Evolutionary conservation across 2,329 filamentous ascomycete genomes (phyloP), one percentile per base, ranked within the genome.

Genomic region (Diaporthe caulivora): DNA sequence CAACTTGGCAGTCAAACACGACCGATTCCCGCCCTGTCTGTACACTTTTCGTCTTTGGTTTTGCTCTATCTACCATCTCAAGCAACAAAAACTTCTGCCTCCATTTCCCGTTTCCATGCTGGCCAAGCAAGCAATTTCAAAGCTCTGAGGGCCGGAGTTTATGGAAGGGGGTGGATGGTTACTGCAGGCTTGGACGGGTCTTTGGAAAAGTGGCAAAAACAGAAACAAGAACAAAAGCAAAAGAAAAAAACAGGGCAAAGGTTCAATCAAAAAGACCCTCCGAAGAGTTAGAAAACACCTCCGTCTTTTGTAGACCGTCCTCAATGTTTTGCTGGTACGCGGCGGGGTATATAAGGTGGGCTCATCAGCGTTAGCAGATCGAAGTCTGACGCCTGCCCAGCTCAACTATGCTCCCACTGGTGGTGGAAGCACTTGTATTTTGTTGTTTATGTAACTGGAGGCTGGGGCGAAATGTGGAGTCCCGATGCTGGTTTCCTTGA

Each of bases 271-370:
- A 55, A 55, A 55, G 31, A 60, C 57, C 57, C n/a, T 44, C 58
- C 40, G 58, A 44, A 44, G 24, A 62, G 40, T 44, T 37, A 62
- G 40, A 44, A 62, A 62, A 44, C 44, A 62, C 40, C 58, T 47
- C 24, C 58, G 18, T 42, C 34, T 42, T 42, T 18, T 60, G 57
- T 34, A 60, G 57, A 60, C 57, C 57, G 9, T 60, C 37, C 34
- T 8, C 26, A n/a, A 42, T 60, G 42, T 60, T 60, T 60, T 60
- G 26, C 57, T 60, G 57, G 34, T 29, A 42, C 34, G 37, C 57
- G 37, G n/a, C 57, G 7, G 17, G 37, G 57, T 6, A 34, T 62
- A 26, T n/a, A 44, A 62, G n/a, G 2, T 29, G 57, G 37, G 57
- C 18, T 62, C 57, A 42, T 62, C 37, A 17, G 55, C 11, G 31